Evolutionary conservation across 345 rosid genomes (phyloP).

Genomic region (Murraya koenigii): DNA sequence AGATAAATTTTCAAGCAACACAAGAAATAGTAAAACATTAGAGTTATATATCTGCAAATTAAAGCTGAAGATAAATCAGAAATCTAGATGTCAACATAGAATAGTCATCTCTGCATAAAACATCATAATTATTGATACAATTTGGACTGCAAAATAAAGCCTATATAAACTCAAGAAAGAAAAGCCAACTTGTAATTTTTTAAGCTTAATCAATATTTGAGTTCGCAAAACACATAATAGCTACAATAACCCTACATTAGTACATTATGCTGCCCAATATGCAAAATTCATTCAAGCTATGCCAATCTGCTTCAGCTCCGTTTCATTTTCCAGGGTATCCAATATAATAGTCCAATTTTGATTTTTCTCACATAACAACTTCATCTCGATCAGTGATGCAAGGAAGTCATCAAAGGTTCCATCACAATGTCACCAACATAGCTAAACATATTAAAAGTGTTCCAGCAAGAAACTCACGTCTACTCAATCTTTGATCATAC

Average conservation of each 20-base stretch:
- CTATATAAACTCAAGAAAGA: background rate
- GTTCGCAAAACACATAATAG: background rate
- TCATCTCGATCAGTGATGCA: background rate
- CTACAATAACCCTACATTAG: background rate
- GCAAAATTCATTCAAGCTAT: background rate
- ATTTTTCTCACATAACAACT: background rate
- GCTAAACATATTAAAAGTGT: background rate
- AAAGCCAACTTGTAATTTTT: background rate
- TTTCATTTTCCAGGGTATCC: background rate
- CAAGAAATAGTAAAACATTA: background rate
- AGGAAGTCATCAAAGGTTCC: background rate
- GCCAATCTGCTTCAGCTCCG: background rate
- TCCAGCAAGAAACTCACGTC: background rate
- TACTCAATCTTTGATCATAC: background rate
- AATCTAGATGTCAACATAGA: background rate
- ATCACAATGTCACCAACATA: background rate
- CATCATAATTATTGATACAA: background rate
- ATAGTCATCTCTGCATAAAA: background rate
- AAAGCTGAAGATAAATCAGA: background rate
- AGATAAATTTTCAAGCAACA: background rate
- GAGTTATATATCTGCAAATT: background rate
- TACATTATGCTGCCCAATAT: background rate
- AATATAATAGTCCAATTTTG: background rate
- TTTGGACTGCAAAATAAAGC: background rate
- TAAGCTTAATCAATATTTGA: background rate